These are phyloP conservation scores for Parasitella parasitica DNA, from an alignment of 371 early-diverging fungal species.

Conservation along the genomic window DNA sequence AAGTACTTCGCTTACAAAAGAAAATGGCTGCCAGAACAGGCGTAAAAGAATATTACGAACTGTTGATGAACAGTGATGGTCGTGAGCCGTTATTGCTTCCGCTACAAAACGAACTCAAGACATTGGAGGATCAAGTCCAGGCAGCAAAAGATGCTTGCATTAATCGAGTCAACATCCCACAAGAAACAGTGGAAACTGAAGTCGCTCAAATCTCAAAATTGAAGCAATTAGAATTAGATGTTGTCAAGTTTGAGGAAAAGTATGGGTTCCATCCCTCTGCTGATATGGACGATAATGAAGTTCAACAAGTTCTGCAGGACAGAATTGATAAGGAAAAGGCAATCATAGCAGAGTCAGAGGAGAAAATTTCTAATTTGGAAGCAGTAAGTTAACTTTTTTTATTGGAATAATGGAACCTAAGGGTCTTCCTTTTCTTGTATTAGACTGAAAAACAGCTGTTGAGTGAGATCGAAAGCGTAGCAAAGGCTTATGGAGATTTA, in stretches of 20 bases:
- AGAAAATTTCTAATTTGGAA: conserved; percentile 12
- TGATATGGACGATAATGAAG: neutral
- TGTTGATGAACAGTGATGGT: conserved; percentile 11
- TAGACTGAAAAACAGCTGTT: conserved; percentile 61
- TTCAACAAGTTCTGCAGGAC: conserved; percentile 27
- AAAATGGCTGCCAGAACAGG: conserved; percentile 22
- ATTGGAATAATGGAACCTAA: neutral
- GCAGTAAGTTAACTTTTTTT: conserved; percentile 3
- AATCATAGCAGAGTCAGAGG: conserved; percentile 5
- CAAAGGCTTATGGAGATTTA: conserved; percentile 76
- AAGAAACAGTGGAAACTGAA: conserved; percentile 6
- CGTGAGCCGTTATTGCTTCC: conserved; percentile 9
- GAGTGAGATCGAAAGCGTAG: conserved; percentile 79
- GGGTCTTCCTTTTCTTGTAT: neutral
- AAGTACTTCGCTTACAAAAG: conserved; percentile 15
- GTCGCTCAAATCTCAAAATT: conserved; percentile 1
- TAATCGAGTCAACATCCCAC: neutral
- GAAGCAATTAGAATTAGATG: conserved; percentile 14
- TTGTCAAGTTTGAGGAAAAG: conserved; percentile 13
- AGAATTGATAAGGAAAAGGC: conserved; percentile 23
- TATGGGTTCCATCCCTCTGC: conserved; percentile 22
- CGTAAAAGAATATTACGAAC: conserved; percentile 14
- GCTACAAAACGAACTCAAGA: conserved; percentile 13
- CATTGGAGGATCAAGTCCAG: conserved; percentile 9
- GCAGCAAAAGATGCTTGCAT: neutral